Conservation (phyloP, 1,284 basidiomycete genomes). For the Hymenochaete sp. region DNA sequence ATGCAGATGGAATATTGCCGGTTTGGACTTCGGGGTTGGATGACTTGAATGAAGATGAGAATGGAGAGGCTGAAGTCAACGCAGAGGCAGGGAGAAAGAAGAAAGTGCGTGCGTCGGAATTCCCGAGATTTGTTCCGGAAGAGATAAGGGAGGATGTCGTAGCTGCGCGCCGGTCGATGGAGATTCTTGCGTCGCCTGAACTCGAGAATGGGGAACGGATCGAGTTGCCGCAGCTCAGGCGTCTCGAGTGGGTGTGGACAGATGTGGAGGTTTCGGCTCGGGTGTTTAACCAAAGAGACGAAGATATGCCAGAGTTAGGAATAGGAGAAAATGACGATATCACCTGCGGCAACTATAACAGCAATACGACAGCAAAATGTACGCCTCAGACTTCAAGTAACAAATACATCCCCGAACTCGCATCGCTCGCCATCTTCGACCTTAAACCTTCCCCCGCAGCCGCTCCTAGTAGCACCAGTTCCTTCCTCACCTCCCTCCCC, state of each 20-base stretch:
- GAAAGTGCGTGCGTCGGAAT: conserved; percentile 26
- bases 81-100: conserved; percentile 4
- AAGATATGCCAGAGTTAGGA: neutral
- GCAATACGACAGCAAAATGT: neutral
- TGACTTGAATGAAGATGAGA: conserved; percentile 31
- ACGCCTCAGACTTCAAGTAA: neutral
- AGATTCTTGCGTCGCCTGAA: conserved; percentile 51
- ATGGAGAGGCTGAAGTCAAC: conserved; percentile 18
- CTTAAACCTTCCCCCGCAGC: conserved; percentile 60
- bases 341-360: neutral
- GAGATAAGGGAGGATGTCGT: conserved; percentile 43
- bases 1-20: conserved; percentile 28
- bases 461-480: conserved; percentile 27
- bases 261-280: conserved; percentile 35
- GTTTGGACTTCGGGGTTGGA: too few species aligned
- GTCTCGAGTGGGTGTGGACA: conserved; percentile 63
- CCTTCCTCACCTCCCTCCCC: conserved; percentile 28
- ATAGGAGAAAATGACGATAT: neutral
- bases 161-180: conserved; percentile 56
- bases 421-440: conserved; percentile 51
- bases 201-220: conserved; percentile 34
- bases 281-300: neutral
- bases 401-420: conserved; percentile 16
- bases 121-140: conserved; percentile 52
- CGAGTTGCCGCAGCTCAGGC: conserved; percentile 18